These are phyloP conservation scores for Calonectria pseudoturangicola DNA, from an alignment of 2,329 filamentous ascomycete species.

Conservation along the genomic window DNA sequence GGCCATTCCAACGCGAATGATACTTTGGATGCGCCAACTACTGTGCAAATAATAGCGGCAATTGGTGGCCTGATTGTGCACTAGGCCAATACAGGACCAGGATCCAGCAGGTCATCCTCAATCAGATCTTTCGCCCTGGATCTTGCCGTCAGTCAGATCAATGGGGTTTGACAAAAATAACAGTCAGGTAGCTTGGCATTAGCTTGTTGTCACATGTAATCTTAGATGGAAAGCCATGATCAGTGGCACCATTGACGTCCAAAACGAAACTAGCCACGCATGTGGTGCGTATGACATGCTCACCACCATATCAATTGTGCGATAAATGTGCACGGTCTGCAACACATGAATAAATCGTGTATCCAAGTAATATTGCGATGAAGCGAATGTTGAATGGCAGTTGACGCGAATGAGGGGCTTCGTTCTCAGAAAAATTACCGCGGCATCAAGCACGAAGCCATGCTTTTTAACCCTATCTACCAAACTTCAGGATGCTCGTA, in stretches of 20 bases:
- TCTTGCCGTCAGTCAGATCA: not conserved
- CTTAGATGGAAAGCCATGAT: not conserved
- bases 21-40: not conserved
- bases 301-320: not conserved
- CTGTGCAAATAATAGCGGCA: not conserved
- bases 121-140: not conserved
- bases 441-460: not conserved
- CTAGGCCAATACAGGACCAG: not conserved
- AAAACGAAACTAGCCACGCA: not conserved
- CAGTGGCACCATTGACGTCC: not conserved
- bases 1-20: not conserved
- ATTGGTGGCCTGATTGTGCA: not conserved
- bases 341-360: not conserved
- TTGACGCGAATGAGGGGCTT: no score
- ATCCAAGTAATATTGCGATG: not conserved
- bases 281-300: conserved; percentile 4
- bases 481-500: not conserved
- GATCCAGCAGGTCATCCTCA: not conserved
- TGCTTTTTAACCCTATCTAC: no score
- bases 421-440: no score
- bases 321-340: not conserved
- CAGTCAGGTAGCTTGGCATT: not conserved
- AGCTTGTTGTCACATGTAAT: not conserved
- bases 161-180: not conserved
- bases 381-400: not conserved